These are phyloP conservation scores for Beta vulgaris DNA, from an alignment of 148 eudicot species.

Conservation along the genomic window DNA sequence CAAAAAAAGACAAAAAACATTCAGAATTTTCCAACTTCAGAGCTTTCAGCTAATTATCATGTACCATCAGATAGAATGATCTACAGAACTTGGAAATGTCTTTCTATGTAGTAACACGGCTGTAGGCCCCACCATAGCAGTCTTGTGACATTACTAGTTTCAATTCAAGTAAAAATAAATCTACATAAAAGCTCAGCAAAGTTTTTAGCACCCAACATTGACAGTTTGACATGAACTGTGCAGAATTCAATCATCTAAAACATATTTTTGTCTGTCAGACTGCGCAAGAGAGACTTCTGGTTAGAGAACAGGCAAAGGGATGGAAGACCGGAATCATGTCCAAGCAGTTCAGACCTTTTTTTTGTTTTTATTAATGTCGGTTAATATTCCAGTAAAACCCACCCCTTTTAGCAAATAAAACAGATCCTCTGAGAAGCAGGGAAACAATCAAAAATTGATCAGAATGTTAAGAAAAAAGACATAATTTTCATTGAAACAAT, in stretches of 20 bases:
- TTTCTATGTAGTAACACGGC: background rate
- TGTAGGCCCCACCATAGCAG: background rate
- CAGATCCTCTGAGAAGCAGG: no score
- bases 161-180: background rate
- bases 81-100: no score
- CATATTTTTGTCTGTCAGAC: no score
- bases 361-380: background rate
- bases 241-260: background rate
- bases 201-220: background rate
- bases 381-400: background rate
- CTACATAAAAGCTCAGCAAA: background rate
- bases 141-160: background rate
- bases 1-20: no score
- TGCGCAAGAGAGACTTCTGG: no score
- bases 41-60: no score
- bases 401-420: no score
- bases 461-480: no score
- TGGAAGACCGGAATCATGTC: background rate
- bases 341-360: background rate
- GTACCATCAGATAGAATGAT: no score
- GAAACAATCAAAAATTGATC: no score
- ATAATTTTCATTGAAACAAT: no score
- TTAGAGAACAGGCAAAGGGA: background rate
- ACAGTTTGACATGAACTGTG: background rate
- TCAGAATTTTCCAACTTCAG: no score